Percentiles rank a stretch among this genome's conserved stretches.
phyloP scores from a whole-genome alignment of 257 asterid genomes.

The Solanum habrochaites region DNA sequence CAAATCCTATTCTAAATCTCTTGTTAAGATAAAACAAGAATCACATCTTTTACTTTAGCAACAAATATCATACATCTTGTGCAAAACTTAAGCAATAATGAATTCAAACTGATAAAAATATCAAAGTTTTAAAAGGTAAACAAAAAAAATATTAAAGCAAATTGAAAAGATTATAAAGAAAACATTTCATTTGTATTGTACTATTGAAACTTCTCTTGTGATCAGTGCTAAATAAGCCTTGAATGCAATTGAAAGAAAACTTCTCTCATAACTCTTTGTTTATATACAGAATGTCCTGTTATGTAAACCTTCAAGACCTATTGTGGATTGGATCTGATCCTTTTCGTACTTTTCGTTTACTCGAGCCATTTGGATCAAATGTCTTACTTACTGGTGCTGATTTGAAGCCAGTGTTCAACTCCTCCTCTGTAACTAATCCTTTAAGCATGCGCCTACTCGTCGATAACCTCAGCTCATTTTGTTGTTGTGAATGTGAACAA shows the following conservation, averaged over 20 bases:
- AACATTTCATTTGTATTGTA: neutral
- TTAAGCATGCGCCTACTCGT: conserved; percentile 23
- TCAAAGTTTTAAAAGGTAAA: neutral
- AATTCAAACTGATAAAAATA: conserved; percentile 20
- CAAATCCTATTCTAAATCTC: neutral
- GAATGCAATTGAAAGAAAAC: conserved; percentile 2
- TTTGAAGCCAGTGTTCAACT: conserved; percentile 11
- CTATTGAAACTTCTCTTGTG: neutral
- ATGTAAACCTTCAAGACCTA: conserved; percentile 30
- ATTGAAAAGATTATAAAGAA: neutral
- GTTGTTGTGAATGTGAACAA: conserved; percentile 17
- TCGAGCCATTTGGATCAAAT: conserved; percentile 33
- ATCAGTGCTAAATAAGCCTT: neutral
- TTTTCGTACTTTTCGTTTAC: conserved; percentile 50
- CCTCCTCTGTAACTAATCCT: conserved; percentile 12
- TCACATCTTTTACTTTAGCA: neutral
- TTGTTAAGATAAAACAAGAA: neutral
- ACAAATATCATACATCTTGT: conserved; percentile 9
- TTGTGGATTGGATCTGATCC: conserved; percentile 95
- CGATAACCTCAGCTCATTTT: neutral
- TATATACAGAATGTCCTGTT: conserved; percentile 11
- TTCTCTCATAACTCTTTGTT: conserved; percentile 5
- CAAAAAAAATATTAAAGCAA: neutral
- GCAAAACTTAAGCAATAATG: conserved; percentile 25
- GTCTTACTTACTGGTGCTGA: neutral